Evolutionary conservation across 2,329 filamentous ascomycete species (phyloP), one percentile per base, ranked within the genome.

Genomic region (Aspergillus oerlinghausenensis): DNA sequence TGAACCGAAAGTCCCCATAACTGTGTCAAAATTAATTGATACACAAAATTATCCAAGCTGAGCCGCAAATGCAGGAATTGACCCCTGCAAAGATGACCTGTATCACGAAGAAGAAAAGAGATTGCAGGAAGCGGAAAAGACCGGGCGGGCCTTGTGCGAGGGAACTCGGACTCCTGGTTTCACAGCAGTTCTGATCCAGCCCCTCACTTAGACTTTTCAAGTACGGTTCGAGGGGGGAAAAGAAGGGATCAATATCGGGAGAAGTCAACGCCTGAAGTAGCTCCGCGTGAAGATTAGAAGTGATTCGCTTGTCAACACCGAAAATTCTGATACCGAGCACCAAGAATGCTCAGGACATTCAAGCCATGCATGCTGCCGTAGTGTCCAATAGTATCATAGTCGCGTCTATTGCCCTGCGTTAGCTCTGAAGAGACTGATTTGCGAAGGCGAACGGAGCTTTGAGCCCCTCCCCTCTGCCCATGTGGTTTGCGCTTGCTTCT

Each of bases 1-100:
- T 55, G 68, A 65, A 56, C 69, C 68, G 53, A 70, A 71, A 26
- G 60, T 67, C 28, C 63, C 66, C 70, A 72, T 68, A 28, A 28
- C 32, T 62, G 61, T 43, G 50, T 29, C 52, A 54, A 32, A 48
- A 26, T 51, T 51, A 8, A 29, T 11, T 38, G 17, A 55, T 50
- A n/a, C 43, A 26, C 9, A 11, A 26, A 26, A 2, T 14, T 2
- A 11, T 23, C 32, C 45, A 47, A 40, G 32, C 45, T 49, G 40
- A 48, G n/a, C 29, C 47, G 21, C 35, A 19, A 43, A 32, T 55
- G 53, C 45, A 17, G 38, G 47, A 57, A 55, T 26, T 26, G 21
- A 47, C 11, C 23, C 43, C 43, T 47, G 43, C 21, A 23, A 11
- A 23, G 7, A 26, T 47, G 21, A 47, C 19, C 5, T 23, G 23